A percentile compares a stretch with the other conserved stretches of the same genome.
Evolutionary conservation across 1,139 yeast genomes (phyloP).

Genomic region (Yarrowia galli): DNA sequence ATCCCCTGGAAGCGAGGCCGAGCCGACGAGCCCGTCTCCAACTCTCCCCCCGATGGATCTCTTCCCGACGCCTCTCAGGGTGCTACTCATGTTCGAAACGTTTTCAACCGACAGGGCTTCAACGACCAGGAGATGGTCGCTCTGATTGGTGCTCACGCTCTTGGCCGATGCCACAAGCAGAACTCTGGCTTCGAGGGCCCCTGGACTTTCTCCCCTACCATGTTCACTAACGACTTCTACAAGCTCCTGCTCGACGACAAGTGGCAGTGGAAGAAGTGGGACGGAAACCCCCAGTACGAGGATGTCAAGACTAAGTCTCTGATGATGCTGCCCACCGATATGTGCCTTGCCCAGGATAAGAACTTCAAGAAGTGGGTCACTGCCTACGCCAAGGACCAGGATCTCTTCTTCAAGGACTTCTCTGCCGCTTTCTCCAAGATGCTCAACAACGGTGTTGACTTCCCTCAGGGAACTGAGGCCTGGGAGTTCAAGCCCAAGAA

Average conservation of each 20-base stretch:
- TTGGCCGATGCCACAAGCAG: slow-evolving; percentile 74
- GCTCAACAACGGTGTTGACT: slow-evolving; percentile 76
- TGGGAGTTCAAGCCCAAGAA: slow-evolving; percentile 58
- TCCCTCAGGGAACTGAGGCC: slow-evolving; percentile 56
- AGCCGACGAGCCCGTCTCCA: slow-evolving; percentile 56
- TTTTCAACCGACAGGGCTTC: slow-evolving; percentile 77
- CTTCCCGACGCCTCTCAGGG: slow-evolving; percentile 83
- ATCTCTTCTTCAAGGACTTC: slow-evolving; percentile 74
- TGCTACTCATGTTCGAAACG: slow-evolving; percentile 69
- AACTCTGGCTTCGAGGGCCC: slow-evolving; percentile 81
- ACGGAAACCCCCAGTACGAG: slow-evolving; percentile 79
- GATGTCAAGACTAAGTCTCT: slow-evolving; percentile 73
- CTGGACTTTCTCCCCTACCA: slow-evolving; percentile 86
- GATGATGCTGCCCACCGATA: slow-evolving; percentile 92
- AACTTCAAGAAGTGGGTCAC: slow-evolving; percentile 70
- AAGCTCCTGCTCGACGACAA: slow-evolving; percentile 68
- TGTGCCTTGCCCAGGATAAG: slow-evolving; percentile 72
- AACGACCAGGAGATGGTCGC: slow-evolving; percentile 86
- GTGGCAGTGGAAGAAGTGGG: slow-evolving; percentile 80
- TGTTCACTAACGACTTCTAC: slow-evolving; percentile 82
- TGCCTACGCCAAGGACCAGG: slow-evolving; percentile 74
- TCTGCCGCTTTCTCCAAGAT: slow-evolving; percentile 71
- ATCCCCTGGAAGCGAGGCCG: slow-evolving; percentile 90
- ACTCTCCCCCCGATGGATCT: slow-evolving; percentile 71
- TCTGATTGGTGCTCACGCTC: slow-evolving; percentile 85